Percentiles rank a stretch among this genome's conserved stretches.
Conservation (phyloP, 1,139 yeast genomes). For the Hemisphaericaspora xylofermentans region DNA sequence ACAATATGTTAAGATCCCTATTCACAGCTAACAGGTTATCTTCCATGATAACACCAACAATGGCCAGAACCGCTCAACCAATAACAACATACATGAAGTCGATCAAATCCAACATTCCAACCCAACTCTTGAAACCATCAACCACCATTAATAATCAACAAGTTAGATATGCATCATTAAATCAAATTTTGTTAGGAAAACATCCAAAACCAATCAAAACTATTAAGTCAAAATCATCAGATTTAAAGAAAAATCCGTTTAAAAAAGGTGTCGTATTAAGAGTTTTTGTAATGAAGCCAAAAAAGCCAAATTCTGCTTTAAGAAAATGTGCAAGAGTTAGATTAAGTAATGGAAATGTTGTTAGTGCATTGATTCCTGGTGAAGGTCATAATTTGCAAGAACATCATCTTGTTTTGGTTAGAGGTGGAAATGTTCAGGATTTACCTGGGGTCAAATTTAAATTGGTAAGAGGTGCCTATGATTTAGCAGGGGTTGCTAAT, state of each 20-base stretch:
- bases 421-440: slow-evolving; percentile 98
- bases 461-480: slow-evolving; percentile 90
- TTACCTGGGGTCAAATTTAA: slow-evolving; percentile 97
- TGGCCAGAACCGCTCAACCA: slow-evolving; percentile 10
- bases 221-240: slow-evolving; percentile 65
- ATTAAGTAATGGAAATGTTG: slow-evolving; percentile 82
- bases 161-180: slow-evolving; percentile 63
- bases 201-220: slow-evolving; percentile 54
- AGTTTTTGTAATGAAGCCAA: slow-evolving; percentile 93
- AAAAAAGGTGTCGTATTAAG: slow-evolving; percentile 92
- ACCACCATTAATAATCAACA: slow-evolving; percentile 19
- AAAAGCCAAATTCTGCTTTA: slow-evolving; percentile 97
- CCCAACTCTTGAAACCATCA: neutral
- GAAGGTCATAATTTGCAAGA: slow-evolving; percentile 99
- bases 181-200: slow-evolving; percentile 69
- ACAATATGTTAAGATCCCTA: slow-evolving; percentile 14
- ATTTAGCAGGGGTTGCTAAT: slow-evolving; percentile 93
- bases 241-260: slow-evolving; percentile 77
- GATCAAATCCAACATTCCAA: slow-evolving; percentile 11
- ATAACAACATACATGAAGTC: slow-evolving; percentile 15
- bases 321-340: slow-evolving; percentile 96
- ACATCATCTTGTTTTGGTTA: slow-evolving; percentile 90
- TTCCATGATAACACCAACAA: slow-evolving; percentile 1
- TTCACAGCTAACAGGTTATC: slow-evolving; percentile 8
- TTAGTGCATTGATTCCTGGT: slow-evolving; percentile 95